Evolutionary conservation across 2,329 filamentous ascomycete genomes (phyloP).

Genomic region (Pseudocercospora fuligena): DNA sequence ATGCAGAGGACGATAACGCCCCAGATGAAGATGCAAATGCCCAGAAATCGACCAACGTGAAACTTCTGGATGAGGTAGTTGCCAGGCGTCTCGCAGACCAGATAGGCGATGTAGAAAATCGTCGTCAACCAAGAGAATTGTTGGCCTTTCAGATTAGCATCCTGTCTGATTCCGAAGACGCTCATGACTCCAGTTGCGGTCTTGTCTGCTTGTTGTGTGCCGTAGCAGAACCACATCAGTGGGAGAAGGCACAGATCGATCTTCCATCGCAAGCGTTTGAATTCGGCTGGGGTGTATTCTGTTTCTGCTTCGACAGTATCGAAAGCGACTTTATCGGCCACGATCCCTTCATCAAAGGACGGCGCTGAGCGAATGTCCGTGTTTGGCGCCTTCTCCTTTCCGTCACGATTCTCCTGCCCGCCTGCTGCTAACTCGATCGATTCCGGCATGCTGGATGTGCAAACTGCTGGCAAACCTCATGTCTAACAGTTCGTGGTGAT

Average conservation of each 20-base stretch:
- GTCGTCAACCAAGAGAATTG: constrained; percentile 22
- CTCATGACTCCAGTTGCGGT: constrained; percentile 33
- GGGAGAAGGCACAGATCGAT: constrained; percentile 50
- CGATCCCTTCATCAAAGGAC: constrained; percentile 8
- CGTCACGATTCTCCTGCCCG: background rate
- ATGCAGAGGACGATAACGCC: constrained; percentile 25
- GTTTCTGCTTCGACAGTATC: constrained; percentile 17
- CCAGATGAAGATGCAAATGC: constrained; percentile 16
- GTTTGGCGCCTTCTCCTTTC: background rate
- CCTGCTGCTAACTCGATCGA: background rate
- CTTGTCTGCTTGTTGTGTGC: constrained; percentile 54
- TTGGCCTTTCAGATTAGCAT: constrained; percentile 20
- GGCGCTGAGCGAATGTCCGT: constrained; percentile 2
- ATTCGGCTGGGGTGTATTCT: constrained; percentile 14
- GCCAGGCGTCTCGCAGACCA: constrained; percentile 19
- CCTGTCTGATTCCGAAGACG: constrained; percentile 17
- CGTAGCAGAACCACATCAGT: constrained; percentile 54
- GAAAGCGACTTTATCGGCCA: constrained; percentile 15
- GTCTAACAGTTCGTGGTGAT: background rate
- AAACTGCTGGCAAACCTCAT: background rate
- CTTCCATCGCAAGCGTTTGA: constrained; percentile 35
- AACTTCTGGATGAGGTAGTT: constrained; percentile 24
- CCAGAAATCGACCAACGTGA: constrained; percentile 20
- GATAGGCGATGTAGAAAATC: constrained; percentile 23
- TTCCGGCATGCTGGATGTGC: background rate